phyloP scores from a whole-genome alignment of 805 yeast species.

The Scheffersomyces spartinae region DNA sequence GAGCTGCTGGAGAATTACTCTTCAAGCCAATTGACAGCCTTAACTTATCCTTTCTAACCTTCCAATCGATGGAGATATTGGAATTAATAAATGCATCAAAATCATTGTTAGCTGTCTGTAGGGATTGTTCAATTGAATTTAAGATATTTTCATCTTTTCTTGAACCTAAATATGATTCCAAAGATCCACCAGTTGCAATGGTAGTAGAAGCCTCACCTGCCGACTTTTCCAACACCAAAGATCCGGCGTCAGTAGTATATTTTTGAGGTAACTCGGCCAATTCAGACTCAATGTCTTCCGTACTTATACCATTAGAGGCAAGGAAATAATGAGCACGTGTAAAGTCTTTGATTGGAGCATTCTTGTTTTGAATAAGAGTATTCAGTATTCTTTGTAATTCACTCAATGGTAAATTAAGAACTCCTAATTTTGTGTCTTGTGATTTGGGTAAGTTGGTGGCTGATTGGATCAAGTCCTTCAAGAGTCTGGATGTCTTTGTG shows the following conservation, averaged over 20 bases:
- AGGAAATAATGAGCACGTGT: slow-evolving; percentile 79
- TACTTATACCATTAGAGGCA: slow-evolving; percentile 80
- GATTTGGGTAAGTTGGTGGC: slow-evolving; percentile 62
- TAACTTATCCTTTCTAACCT: slow-evolving; percentile 59
- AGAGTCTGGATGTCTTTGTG: slow-evolving; percentile 17
- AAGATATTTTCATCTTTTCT: slow-evolving; percentile 78
- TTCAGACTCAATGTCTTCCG: slow-evolving; percentile 68
- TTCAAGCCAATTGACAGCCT: slow-evolving; percentile 54
- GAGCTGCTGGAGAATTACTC: not conserved
- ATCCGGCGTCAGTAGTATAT: not conserved
- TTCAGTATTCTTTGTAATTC: slow-evolving; percentile 66
- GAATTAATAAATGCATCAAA: slow-evolving; percentile 69
- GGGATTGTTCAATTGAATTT: slow-evolving; percentile 71
- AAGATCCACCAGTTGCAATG: too few relatives aligned
- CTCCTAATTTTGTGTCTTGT: slow-evolving; percentile 53
- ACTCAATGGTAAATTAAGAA: slow-evolving; percentile 66
- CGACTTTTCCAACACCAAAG: not conserved
- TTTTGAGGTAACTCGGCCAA: slow-evolving; percentile 15
- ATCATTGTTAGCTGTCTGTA: slow-evolving; percentile 64
- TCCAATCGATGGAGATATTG: slow-evolving; percentile 77
- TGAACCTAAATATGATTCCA: slow-evolving; percentile 51
- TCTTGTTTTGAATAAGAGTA: slow-evolving; percentile 36
- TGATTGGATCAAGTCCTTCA: slow-evolving; percentile 68
- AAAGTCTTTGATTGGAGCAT: slow-evolving; percentile 27
- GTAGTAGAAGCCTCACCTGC: too few relatives aligned